Evolutionary conservation across 176 grass and related monocot species (phyloP).

Genomic region (Musa acuminata): DNA sequence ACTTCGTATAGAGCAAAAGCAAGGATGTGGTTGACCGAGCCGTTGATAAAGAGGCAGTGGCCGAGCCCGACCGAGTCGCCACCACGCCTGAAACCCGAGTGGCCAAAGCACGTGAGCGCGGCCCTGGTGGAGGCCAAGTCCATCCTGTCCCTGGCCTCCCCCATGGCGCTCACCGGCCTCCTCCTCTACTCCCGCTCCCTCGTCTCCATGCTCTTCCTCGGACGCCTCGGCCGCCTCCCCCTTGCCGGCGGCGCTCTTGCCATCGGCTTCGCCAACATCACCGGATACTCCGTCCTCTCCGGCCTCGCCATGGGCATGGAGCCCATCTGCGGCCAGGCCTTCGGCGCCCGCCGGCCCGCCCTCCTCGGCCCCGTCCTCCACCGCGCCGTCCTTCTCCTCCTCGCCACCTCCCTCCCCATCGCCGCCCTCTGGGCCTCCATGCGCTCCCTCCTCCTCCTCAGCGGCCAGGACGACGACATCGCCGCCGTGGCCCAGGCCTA

Average conservation of each 20-base stretch:
- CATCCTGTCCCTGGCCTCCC: slow-evolving; percentile 49
- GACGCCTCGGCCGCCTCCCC: slow-evolving; percentile 53
- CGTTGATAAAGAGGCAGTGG: neutral
- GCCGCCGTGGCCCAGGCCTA: slow-evolving; percentile 48
- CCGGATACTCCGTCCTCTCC: slow-evolving; percentile 81
- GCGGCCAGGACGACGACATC: slow-evolving; percentile 61
- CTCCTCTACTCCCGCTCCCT: slow-evolving; percentile 66
- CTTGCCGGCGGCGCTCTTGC: slow-evolving; percentile 80
- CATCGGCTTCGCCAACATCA: slow-evolving; percentile 87
- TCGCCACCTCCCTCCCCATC: slow-evolving; percentile 53
- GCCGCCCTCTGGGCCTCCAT: slow-evolving; percentile 55
- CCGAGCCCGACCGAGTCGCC: neutral
- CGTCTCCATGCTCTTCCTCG: slow-evolving; percentile 81
- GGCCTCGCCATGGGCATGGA: slow-evolving; percentile 91
- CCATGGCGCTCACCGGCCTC: slow-evolving; percentile 59
- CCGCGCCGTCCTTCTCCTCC: slow-evolving; percentile 55
- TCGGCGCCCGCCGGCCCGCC: slow-evolving; percentile 54
- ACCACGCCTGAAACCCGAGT: slow-evolving; percentile 14
- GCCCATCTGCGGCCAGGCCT: slow-evolving; percentile 70
- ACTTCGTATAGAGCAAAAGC: no score
- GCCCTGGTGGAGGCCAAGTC: slow-evolving; percentile 39
- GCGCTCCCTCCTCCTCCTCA: slow-evolving; percentile 42
- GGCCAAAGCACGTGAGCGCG: neutral
- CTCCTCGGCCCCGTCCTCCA: slow-evolving; percentile 50
- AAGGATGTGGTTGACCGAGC: neutral